These are phyloP conservation scores for Sporisorium sorghi DNA, from an alignment of 1,284 basidiomycete genomes.

Conservation along the genomic window DNA sequence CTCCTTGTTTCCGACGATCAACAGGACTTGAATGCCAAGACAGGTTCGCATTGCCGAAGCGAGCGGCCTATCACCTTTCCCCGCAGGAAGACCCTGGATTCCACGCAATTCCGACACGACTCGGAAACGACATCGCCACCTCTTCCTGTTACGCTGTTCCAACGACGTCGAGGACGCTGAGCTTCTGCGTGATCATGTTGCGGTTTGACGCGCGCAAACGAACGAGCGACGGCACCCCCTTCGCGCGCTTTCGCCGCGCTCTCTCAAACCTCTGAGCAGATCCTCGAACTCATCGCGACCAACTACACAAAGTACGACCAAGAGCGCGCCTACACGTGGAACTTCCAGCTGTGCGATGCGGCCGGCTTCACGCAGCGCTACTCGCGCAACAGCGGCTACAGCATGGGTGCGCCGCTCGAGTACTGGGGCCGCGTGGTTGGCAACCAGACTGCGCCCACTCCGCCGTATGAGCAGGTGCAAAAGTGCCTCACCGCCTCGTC, in stretches of 20 bases:
- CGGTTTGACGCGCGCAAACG: too few species aligned
- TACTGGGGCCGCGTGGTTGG: conserved; percentile 38
- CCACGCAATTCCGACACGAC: too few species aligned
- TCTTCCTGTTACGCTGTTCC: too few species aligned
- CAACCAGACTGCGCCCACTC: conserved; percentile 8
- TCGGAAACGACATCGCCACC: too few species aligned
- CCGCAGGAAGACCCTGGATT: too few species aligned
- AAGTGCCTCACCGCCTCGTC: conserved; percentile 28
- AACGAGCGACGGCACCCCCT: neutral
- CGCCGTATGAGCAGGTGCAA: neutral
- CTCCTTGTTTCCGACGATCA: too few species aligned
- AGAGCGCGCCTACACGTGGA: conserved; percentile 31
- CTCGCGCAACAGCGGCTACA: conserved; percentile 30
- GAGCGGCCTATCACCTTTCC: too few species aligned
- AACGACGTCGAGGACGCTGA: too few species aligned
- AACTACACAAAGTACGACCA: conserved; percentile 12
- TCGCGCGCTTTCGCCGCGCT: neutral
- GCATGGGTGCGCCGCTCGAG: conserved; percentile 41
- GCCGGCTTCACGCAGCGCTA: conserved; percentile 37
- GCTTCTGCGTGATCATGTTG: too few species aligned
- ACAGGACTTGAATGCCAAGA: too few species aligned
- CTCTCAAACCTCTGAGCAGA: neutral
- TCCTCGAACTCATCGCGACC: conserved; percentile 5
- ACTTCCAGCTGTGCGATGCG: too few species aligned
- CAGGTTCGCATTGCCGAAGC: too few species aligned